phyloP scores from a whole-genome alignment of 768 basidiomycete species.

The Hypholoma fasciculare region DNA sequence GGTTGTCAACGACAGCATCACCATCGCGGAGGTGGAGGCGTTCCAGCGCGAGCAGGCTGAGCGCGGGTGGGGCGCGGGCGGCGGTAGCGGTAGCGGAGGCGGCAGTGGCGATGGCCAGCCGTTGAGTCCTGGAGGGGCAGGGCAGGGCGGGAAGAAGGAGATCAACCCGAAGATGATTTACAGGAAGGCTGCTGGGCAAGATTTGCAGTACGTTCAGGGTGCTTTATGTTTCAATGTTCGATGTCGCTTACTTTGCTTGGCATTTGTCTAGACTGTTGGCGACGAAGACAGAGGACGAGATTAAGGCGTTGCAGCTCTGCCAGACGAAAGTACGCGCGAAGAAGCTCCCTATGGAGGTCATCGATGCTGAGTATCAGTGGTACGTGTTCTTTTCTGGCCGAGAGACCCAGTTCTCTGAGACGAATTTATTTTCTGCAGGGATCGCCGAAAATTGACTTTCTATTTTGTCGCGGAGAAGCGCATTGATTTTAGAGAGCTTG shows the following conservation, averaged over 20 bases:
- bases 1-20: constrained; percentile 89
- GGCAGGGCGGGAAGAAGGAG: constrained; percentile 69
- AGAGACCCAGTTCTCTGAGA: background rate
- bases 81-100: constrained; percentile 27
- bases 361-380: constrained; percentile 99
- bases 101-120: constrained; percentile 40
- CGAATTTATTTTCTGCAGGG: constrained; percentile 49
- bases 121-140: constrained; percentile 46
- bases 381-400: constrained; percentile 33
- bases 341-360: constrained; percentile 97
- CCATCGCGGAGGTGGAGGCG: constrained; percentile 85
- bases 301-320: constrained; percentile 89
- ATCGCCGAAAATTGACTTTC: constrained; percentile 96
- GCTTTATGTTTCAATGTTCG: background rate
- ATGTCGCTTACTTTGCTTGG: constrained; percentile 3
- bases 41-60: constrained; percentile 84
- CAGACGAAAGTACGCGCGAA: constrained; percentile 91
- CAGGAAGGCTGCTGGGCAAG: constrained; percentile 79
- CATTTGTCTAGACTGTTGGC: constrained; percentile 57
- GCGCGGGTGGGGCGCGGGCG: constrained; percentile 36
- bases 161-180: constrained; percentile 98
- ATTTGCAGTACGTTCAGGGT: constrained; percentile 60
- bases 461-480: constrained; percentile 96
- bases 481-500: constrained; percentile 95
- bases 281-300: constrained; percentile 87